Evolutionary conservation across 106 monocot genomes (phyloP), one percentile per base, ranked within the genome.

Genomic region (Iris macrosiphon): DNA sequence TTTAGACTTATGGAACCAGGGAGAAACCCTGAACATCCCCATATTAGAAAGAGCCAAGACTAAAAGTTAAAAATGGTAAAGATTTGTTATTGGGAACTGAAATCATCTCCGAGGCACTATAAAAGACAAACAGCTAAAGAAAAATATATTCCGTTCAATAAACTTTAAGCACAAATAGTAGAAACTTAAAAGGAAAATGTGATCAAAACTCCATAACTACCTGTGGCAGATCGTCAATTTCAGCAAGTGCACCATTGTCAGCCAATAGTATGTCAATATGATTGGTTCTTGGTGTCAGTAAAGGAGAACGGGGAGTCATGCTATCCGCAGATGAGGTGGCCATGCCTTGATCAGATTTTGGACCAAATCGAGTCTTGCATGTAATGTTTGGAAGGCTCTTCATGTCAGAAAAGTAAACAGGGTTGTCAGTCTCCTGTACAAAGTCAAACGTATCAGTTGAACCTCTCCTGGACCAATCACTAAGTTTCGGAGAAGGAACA

Each of bases 281-380:
- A 50, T 54, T 75, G 13, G 72, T 70, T 53, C 78, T 74, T 51
- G 98, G 98, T 52, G 98, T 98, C 61, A 75, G 39, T 35, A 98
- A 39, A 53, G 98, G 98, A 54, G 98, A 98, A 49, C 91, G 72
- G 52, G 98, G 98, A 65, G 98, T 98, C 77, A 98, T 73, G 55
- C 90, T 91, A 3, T 87, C 96, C 55, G 91, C 87, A 25, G 98
- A 98, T 62, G 98, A 98, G 41, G 90, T 80, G 23, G 83, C 73
- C 86, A 98, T 87, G 38, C 86, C 87, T 19, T 87, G 90, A 74
- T 98, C 98, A 72, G 91, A 91, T 60, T 87, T 98, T 26, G 75
- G 87, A 45, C 91, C 98, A 78, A 98, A 90, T 23, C 98, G 90
- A 51, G 96, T 90, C 68, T 83, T 96, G 51, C 96, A 96, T 43